Conservation (phyloP, 202 grass and related monocot species). For the Brachypodium distachyon region DNA sequence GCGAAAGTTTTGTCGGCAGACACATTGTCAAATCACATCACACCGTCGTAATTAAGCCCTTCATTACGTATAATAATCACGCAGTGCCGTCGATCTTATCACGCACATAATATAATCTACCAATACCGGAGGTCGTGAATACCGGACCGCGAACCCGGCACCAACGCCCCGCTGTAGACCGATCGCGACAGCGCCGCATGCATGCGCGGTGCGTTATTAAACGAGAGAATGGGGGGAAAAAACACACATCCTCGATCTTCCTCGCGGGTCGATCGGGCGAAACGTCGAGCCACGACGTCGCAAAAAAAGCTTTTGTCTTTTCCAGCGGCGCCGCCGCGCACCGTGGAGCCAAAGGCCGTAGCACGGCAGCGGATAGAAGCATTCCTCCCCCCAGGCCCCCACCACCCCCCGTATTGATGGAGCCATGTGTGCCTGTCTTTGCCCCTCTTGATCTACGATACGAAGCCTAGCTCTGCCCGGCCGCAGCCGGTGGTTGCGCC, state of each 20-base stretch:
- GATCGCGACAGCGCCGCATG: neutral
- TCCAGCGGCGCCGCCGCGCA: neutral
- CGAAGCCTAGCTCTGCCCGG: neutral
- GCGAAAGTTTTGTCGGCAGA: neutral
- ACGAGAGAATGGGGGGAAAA: neutral
- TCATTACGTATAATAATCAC: neutral
- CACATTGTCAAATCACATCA: neutral
- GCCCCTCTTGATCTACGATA: neutral
- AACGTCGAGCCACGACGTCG: neutral
- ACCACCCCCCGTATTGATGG: neutral
- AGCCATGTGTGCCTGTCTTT: conserved; percentile 38
- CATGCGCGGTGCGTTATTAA: neutral
- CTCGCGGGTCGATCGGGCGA: neutral
- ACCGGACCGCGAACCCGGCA: no score
- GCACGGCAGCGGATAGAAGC: neutral
- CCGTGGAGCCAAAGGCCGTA: neutral
- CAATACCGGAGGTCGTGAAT: no score
- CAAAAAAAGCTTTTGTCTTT: neutral
- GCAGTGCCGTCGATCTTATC: neutral
- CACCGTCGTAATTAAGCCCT: neutral
- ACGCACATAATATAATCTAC: neutral
- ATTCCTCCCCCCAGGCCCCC: neutral
- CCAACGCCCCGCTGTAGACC: neutral
- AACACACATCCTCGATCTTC: neutral
- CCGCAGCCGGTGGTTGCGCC: conserved; percentile 27